A percentile compares a stretch with the other conserved stretches of the same genome.
These are phyloP conservation scores for Taiwanofungus camphoratus DNA, from an alignment of 1,284 basidiomycete species.

Conservation along the genomic window DNA sequence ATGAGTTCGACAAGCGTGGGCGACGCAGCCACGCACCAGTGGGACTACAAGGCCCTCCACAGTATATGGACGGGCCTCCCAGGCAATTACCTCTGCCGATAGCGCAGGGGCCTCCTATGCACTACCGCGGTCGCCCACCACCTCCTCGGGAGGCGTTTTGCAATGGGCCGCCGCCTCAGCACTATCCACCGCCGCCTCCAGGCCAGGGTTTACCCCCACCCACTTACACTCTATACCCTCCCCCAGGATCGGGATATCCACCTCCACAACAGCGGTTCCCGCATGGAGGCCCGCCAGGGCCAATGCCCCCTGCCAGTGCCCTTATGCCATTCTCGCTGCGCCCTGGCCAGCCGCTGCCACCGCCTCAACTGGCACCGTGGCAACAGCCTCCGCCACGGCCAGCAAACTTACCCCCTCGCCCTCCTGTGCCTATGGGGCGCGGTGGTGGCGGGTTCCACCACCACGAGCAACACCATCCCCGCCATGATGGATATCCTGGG, in stretches of 20 bases:
- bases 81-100: constrained; percentile 18
- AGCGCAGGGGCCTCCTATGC: constrained; percentile 14
- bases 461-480: constrained; percentile 14
- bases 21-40: constrained; percentile 38
- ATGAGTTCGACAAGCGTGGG: constrained; percentile 79
- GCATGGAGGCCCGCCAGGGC: not conserved
- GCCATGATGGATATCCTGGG: constrained; percentile 13
- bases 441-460: constrained; percentile 13
- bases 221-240: constrained; percentile 1
- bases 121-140: constrained; percentile 20
- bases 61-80: constrained; percentile 17
- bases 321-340: constrained; percentile 13
- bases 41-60: constrained; percentile 19
- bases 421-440: constrained; percentile 19
- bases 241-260: constrained; percentile 1
- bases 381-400: constrained; percentile 15
- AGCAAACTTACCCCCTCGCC: constrained; percentile 24
- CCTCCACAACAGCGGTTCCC: not conserved
- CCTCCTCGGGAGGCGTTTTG: constrained; percentile 27
- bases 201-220: constrained; percentile 4
- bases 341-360: constrained; percentile 17
- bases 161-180: constrained; percentile 19
- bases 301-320: constrained; percentile 10
- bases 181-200: constrained; percentile 2
- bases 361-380: constrained; percentile 12